Percentiles rank a stretch among this genome's conserved stretches.
phyloP scores from a whole-genome alignment of 129 eudicot genomes.

The Centella asiatica region DNA sequence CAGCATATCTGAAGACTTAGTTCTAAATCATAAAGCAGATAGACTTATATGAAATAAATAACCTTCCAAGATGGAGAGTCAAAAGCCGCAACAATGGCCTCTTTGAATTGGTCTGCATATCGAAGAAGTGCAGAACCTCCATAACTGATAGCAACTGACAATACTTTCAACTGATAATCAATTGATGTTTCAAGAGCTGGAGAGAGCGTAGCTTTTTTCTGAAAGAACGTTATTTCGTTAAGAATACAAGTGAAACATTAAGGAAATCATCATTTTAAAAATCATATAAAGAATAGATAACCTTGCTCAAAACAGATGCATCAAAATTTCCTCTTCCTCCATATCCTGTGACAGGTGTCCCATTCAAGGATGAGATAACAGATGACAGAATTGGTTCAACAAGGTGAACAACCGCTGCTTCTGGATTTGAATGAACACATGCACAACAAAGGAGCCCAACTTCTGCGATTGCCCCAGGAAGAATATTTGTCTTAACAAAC shows the following conservation, averaged over 20 bases:
- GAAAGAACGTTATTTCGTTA: slow-evolving; percentile 7
- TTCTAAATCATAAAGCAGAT: not conserved
- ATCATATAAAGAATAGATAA: slow-evolving; percentile 13
- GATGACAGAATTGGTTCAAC: slow-evolving; percentile 73
- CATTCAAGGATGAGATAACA: slow-evolving; percentile 68
- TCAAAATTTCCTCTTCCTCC: slow-evolving; percentile 58
- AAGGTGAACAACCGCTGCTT: slow-evolving; percentile 63
- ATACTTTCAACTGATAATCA: slow-evolving; percentile 80
- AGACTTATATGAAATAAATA: not conserved
- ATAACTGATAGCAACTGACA: slow-evolving; percentile 87
- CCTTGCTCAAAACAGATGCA: slow-evolving; percentile 48
- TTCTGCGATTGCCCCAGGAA: slow-evolving; percentile 98
- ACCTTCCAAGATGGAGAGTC: slow-evolving; percentile 99
- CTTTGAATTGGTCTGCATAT: slow-evolving; percentile 67
- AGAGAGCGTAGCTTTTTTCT: slow-evolving; percentile 71
- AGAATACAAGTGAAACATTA: slow-evolving; percentile 15
- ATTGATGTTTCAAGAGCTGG: slow-evolving; percentile 94
- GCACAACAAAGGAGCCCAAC: slow-evolving; percentile 98
- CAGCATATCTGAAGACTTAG: not conserved
- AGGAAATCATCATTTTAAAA: not conserved
- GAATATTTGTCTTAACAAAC: slow-evolving; percentile 82
- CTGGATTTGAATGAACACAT: slow-evolving; percentile 83
- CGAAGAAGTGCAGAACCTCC: slow-evolving; percentile 77
- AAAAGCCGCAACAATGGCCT: slow-evolving; percentile 71
- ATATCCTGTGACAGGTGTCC: slow-evolving; percentile 74